Percentiles rank a stretch among this genome's conserved stretches.
Evolutionary conservation across 1,284 basidiomycete species (phyloP).

Genomic region (Pseudozyma thailandica): DNA sequence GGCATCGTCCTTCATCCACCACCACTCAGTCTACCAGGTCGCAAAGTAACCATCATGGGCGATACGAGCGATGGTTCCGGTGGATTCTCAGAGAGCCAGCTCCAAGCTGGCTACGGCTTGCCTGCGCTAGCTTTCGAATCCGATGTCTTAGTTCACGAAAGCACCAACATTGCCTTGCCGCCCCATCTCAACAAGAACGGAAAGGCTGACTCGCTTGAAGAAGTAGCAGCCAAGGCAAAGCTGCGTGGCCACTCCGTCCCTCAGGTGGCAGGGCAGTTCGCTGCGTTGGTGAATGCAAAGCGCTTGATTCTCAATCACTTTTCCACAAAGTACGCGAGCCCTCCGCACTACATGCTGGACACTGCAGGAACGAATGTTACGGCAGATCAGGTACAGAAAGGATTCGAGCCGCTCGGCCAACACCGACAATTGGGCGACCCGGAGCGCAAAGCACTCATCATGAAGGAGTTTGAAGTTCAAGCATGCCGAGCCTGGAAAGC

Average conservation of each 20-base stretch:
- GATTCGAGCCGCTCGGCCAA: conserved; percentile 2
- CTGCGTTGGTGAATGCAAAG: conserved; percentile 51
- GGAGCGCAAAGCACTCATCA: conserved; percentile 45
- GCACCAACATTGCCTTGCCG: conserved; percentile 63
- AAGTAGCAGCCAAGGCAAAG: conserved; percentile 45
- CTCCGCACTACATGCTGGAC: conserved; percentile 42
- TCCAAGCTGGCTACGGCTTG: conserved; percentile 18
- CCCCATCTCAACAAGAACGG: conserved; percentile 38
- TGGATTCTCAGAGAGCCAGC: conserved; percentile 29
- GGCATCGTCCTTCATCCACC: conserved; percentile 59
- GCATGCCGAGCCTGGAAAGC: conserved; percentile 53
- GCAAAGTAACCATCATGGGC: conserved; percentile 63
- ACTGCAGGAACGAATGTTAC: conserved; percentile 14
- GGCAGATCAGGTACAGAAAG: conserved; percentile 1
- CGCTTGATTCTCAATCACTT: conserved; percentile 64
- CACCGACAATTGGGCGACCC: conserved; percentile 30
- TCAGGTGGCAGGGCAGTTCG: conserved; percentile 60
- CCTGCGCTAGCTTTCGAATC: conserved; percentile 39
- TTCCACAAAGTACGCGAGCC: conserved; percentile 54
- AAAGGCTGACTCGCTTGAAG: conserved; percentile 40
- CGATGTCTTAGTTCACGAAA: conserved; percentile 65
- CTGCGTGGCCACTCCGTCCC: conserved; percentile 63
- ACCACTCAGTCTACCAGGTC: conserved; percentile 52
- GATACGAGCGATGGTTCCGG: conserved; percentile 65
- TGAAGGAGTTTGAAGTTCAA: conserved; percentile 56